Evolutionary conservation across 73 alveolate genomes (phyloP).

Genomic region (Tetrahymena thermophila): DNA sequence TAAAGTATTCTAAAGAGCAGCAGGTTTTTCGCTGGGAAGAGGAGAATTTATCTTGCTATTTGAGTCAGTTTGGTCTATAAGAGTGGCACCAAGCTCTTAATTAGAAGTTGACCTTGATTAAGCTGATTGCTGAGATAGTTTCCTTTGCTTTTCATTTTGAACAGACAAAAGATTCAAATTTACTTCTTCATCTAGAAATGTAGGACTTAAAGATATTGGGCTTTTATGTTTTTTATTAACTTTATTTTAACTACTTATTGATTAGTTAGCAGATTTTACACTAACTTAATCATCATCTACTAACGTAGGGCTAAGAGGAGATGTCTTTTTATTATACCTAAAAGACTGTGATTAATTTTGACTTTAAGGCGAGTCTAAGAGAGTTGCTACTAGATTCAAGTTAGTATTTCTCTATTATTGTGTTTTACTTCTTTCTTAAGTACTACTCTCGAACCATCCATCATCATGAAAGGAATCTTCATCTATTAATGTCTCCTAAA

Average conservation of each 20-base stretch:
- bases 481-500: not conserved
- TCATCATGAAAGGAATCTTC: not conserved
- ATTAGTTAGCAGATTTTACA: not conserved
- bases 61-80: not conserved
- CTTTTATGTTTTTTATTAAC: not conserved
- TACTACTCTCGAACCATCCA: not conserved
- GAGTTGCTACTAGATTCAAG: not conserved
- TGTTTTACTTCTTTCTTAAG: not conserved
- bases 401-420: not conserved
- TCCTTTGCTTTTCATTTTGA: not conserved
- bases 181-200: not conserved
- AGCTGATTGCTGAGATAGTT: not conserved
- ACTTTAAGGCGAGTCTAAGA: not conserved
- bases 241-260: not conserved
- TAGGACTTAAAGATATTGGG: not conserved
- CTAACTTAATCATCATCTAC: not conserved
- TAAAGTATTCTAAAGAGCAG: not conserved
- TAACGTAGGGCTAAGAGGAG: not conserved
- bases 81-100: not conserved
- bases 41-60: not conserved
- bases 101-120: not conserved
- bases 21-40: not conserved
- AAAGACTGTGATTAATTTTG: not conserved
- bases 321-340: not conserved
- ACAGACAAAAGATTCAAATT: not conserved